These are phyloP conservation scores for Aspergillus tanneri DNA, from an alignment of 2,329 filamentous ascomycete species.

Conservation along the genomic window DNA sequence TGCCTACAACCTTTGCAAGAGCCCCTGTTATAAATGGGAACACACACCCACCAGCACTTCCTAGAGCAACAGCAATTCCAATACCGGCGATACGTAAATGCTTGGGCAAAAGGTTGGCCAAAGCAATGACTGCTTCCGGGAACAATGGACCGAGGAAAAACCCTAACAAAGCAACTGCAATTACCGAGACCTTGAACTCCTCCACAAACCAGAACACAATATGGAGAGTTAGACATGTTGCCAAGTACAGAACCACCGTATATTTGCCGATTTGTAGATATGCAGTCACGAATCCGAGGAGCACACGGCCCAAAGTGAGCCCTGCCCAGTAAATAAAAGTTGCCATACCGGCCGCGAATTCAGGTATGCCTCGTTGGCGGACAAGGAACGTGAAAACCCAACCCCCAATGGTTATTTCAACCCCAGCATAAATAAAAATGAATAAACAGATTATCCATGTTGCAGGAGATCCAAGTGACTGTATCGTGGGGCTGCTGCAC, in stretches of 20 bases:
- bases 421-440: conserved; percentile 73
- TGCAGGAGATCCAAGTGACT: no score
- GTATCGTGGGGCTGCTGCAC: no score
- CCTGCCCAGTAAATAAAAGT: conserved; percentile 82
- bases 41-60: conserved; percentile 63
- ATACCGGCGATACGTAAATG: conserved; percentile 74
- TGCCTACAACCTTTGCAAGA: conserved; percentile 55
- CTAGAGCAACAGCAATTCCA: conserved; percentile 75
- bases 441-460: no score
- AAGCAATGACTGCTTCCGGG: conserved; percentile 68
- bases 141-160: conserved; percentile 80
- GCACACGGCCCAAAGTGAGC: conserved; percentile 69
- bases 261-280: conserved; percentile 65
- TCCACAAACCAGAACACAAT: conserved; percentile 80
- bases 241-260: conserved; percentile 51
- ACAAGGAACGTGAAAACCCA: conserved; percentile 88
- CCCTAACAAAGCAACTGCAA: conserved; percentile 69
- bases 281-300: conserved; percentile 77
- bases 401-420: conserved; percentile 69
- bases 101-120: conserved; percentile 70
- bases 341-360: conserved; percentile 71
- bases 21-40: conserved; percentile 46
- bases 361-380: conserved; percentile 63
- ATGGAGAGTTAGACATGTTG: conserved; percentile 51
- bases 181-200: conserved; percentile 68